Evolutionary conservation across 441 rosid genomes (phyloP), one percentile per base, ranked within the genome.

Genomic region (Adansonia madagascariensis): DNA sequence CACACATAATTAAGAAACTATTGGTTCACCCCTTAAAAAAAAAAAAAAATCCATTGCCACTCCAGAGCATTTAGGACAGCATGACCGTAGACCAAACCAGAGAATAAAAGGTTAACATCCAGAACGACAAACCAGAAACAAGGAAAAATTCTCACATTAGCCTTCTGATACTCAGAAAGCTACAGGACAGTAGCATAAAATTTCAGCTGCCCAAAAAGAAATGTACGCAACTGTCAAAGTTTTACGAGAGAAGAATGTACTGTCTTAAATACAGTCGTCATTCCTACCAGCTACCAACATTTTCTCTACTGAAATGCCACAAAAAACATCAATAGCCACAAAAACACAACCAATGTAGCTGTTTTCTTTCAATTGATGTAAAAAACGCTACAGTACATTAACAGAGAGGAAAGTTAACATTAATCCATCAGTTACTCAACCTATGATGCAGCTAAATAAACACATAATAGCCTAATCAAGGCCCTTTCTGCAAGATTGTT

Each of bases 391-490:
- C 71, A 44, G 52, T 44, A 43, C 31, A 44, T 66, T 44, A 44
- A 44, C 53, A 43, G 17, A 63, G 20, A 43, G 49, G 53, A 66
- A 18, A 66, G 1, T 44, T 66, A 27, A 66, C 12, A 66, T 44
- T 18, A 44, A 66, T 43, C 31, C 27, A 43, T 8, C 44, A 27
- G 71, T 18, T 66, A 66, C 71, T 17, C 15, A 9, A 15, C 70
- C 49, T 41, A 64, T n/a, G 50, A 41, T n/a, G 49, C 70, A 64
- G 70, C 70, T 17, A 43, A n/a, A 7, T 41, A 64, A 64, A 64
- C 6, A 17, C 7, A 60, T 1, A 64, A 18, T 65, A 43, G 6
- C 55, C 39, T 9, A 67, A 67, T 20, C 3, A 46, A 67, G 35
- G 24, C 17, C 55, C 55, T 67, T 67, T 67, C 55, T 3, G 14